These are phyloP conservation scores for Phytophthora syringae DNA, from an alignment of 352 stramenopile species.

Conservation along the genomic window DNA sequence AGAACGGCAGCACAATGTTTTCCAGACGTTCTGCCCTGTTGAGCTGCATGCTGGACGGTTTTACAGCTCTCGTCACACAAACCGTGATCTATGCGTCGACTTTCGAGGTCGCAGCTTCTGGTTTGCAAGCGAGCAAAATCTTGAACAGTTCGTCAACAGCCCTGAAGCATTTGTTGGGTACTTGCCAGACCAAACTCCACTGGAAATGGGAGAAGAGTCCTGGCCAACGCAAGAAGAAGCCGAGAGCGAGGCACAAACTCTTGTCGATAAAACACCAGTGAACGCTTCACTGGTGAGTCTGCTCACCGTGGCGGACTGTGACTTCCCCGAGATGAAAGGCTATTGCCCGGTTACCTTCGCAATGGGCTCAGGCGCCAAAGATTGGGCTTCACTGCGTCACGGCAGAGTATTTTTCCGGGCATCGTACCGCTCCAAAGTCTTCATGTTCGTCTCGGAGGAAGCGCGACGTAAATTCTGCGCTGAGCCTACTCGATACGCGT, in stretches of 20 bases:
- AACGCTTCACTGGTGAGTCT: constrained; percentile 73
- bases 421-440: constrained; percentile 64
- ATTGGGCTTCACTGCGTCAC: constrained; percentile 37
- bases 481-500: constrained; percentile 50
- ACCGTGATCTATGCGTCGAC: constrained; percentile 54
- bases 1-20: constrained; percentile 39
- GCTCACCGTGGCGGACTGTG: constrained; percentile 63
- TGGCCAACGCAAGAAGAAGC: constrained; percentile 35
- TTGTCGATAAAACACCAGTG: constrained; percentile 50
- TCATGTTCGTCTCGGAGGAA: constrained; percentile 63
- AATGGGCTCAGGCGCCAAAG: constrained; percentile 46
- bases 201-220: constrained; percentile 9
- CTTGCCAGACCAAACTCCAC: constrained; percentile 15
- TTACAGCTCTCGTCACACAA: constrained; percentile 25
- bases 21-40: constrained; percentile 67
- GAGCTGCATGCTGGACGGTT: constrained; percentile 53
- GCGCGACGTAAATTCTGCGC: constrained; percentile 52
- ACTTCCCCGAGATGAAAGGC: constrained; percentile 76
- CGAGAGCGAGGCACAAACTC: constrained; percentile 31
- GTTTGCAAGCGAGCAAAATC: constrained; percentile 46
- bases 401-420: constrained; percentile 68
- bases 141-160: constrained; percentile 37
- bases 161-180: constrained; percentile 46
- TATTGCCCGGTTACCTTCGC: constrained; percentile 81
- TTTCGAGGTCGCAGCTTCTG: constrained; percentile 47